Base-by-base conservation (phyloP, 2,329 filamentous ascomycete genomes). In the Xylariaceae sp. region DNA sequence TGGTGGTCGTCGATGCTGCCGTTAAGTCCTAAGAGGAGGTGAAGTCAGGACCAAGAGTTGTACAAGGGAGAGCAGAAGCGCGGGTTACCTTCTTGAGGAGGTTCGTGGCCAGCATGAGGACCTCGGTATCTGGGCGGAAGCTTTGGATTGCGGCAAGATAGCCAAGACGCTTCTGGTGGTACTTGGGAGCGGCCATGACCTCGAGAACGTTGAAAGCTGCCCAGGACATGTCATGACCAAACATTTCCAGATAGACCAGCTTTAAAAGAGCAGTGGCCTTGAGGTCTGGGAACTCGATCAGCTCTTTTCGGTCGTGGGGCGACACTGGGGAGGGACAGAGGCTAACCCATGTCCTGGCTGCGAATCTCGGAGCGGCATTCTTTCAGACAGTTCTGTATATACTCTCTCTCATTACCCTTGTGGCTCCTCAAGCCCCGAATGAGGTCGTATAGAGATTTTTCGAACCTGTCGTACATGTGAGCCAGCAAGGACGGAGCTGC, bases 211-310 rank as follows among this genome's bases (percentile, higher is more conserved):
- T 88, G 70, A 98, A 98, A 11, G 91, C 91, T 4, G 93, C 93
- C 93, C 93, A 98, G 3, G 92, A 96, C 93, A 98, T 98, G 69
- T 97, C 93, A 65, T 97, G 88, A 12, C 93, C 93, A 57, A 97
- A 91, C 93, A 98, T 98, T 67, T 98, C 93, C 55, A 98, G 81
- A 66, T 98, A 98, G 42, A 96, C 85, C 58, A 98, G 79, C 74
- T 98, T 98, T 62, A 98, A 75, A 43, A 98, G 77, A 37, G 93
- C 93, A 25, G 90, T 97, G 17, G 93, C 91, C 75, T 98, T 98
- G 69, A 95, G 79, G 71, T 97, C 91, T 88, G 35, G 21, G 29
- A 50, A 42, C 6, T 57, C 48, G 34, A 44, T 55, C 36, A 58
- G 42, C 27, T 42, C 45, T 27, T 27, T 37, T 45, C 39, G 44